phyloP scores from a whole-genome alignment of 2,329 filamentous ascomycete genomes.

The Phoma herbarum region DNA sequence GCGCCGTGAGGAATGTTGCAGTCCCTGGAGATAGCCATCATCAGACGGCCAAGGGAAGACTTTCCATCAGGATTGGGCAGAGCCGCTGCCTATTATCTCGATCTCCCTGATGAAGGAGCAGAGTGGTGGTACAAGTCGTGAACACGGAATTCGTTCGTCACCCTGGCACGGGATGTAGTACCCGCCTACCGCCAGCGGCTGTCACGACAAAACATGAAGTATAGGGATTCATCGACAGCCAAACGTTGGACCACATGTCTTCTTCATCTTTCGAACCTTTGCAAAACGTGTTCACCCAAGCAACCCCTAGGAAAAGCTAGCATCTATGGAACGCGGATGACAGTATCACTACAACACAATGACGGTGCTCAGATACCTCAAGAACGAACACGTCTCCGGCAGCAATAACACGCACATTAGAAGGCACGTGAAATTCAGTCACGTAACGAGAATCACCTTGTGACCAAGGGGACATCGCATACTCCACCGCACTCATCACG shows the following conservation, averaged over 20 bases:
- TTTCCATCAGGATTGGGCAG: background rate
- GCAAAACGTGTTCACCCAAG: background rate
- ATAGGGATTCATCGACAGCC: slow-evolving; percentile 5
- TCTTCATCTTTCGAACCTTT: background rate
- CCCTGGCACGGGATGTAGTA: slow-evolving; percentile 7
- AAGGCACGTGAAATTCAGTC: background rate
- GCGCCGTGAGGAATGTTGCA: slow-evolving; percentile 12
- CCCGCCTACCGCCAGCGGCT: slow-evolving; percentile 9
- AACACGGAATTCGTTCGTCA: background rate
- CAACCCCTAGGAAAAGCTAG: background rate
- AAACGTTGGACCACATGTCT: slow-evolving; percentile 12
- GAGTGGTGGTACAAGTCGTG: background rate
- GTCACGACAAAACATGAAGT: background rate
- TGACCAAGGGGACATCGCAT: background rate
- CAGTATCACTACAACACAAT: background rate
- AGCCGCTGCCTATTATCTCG: background rate
- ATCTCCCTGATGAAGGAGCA: background rate
- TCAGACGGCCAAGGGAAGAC: background rate
- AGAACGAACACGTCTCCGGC: background rate
- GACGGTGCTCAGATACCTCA: background rate
- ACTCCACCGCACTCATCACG: background rate
- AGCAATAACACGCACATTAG: background rate
- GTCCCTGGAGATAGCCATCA: background rate
- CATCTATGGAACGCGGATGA: background rate
- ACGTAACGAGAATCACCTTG: background rate